A percentile compares a stretch with the other conserved stretches of the same genome.
phyloP scores from a whole-genome alignment of 148 eudicot species.

The Camellia sinensis region DNA sequence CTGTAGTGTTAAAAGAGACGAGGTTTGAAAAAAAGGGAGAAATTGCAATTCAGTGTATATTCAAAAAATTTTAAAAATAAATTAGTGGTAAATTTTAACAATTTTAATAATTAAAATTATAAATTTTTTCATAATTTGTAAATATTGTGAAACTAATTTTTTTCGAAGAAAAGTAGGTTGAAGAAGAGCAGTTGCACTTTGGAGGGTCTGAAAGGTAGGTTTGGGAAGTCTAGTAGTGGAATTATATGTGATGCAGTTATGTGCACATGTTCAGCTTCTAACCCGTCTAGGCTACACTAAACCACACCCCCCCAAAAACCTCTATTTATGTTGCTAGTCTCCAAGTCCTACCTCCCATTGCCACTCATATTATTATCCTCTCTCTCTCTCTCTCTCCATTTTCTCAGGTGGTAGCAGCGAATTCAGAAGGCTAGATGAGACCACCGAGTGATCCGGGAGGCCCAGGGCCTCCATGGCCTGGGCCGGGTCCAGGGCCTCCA shows the following conservation, averaged over 20 bases:
- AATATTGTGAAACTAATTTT: not conserved
- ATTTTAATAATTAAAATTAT: no score
- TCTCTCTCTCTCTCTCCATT: not conserved
- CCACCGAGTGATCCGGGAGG: constrained; percentile 14
- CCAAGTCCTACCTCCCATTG: no score
- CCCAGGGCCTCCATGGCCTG: constrained; percentile 9
- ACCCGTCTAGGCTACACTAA: no score
- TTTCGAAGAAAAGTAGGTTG: constrained; percentile 7
- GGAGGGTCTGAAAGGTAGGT: constrained; percentile 21
- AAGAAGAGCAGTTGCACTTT: constrained; percentile 4
- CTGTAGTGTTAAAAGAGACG: no score
- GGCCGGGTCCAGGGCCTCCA: constrained; percentile 1
- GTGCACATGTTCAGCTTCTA: no score
- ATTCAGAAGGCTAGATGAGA: constrained; percentile 3
- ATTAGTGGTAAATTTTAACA: no score
- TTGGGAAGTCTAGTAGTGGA: constrained; percentile 7
- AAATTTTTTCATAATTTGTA: no score
- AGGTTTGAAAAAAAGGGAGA: not conserved
- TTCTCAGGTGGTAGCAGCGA: not conserved
- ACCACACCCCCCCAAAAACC: no score
- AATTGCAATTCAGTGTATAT: not conserved
- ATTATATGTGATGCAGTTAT: not conserved
- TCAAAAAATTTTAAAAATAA: not conserved
- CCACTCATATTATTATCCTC: not conserved
- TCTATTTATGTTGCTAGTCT: not conserved